These are phyloP conservation scores for Gossypium longicalyx DNA, from an alignment of 345 rosid species.

Conservation along the genomic window DNA sequence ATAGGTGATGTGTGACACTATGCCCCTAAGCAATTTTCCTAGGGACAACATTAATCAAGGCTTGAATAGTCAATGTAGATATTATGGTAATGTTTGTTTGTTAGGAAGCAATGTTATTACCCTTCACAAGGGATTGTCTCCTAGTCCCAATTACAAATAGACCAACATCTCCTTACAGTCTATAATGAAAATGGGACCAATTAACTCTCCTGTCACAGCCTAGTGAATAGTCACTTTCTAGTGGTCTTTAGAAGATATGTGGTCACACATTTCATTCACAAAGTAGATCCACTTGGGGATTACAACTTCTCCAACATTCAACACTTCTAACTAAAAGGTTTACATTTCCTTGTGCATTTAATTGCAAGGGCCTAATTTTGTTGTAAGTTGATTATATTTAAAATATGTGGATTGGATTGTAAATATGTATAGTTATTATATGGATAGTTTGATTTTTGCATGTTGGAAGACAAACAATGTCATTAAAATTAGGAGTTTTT, in stretches of 20 bases:
- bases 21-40: neutral
- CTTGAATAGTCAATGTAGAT: neutral
- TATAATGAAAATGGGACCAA: conserved; percentile 17
- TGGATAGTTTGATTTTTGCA: too few relatives aligned
- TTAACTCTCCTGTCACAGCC: neutral
- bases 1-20: conserved; percentile 3
- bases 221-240: conserved; percentile 11
- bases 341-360: conserved; percentile 23
- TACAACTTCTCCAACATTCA: neutral
- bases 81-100: neutral
- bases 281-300: conserved; percentile 7
- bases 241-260: neutral
- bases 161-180: neutral
- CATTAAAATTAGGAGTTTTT: too few relatives aligned
- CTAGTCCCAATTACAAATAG: conserved; percentile 5
- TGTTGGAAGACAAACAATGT: too few relatives aligned
- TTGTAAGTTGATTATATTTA: too few relatives aligned
- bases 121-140: conserved; percentile 46
- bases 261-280: conserved; percentile 14
- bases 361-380: too few relatives aligned
- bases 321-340: neutral
- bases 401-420: too few relatives aligned
- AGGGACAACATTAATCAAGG: conserved; percentile 11
- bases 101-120: conserved; percentile 19
- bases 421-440: too few relatives aligned